Evolutionary conservation across 345 rosid genomes (phyloP), one percentile per base, ranked within the genome.

Genomic region (Zanthoxylum bungeanum): DNA sequence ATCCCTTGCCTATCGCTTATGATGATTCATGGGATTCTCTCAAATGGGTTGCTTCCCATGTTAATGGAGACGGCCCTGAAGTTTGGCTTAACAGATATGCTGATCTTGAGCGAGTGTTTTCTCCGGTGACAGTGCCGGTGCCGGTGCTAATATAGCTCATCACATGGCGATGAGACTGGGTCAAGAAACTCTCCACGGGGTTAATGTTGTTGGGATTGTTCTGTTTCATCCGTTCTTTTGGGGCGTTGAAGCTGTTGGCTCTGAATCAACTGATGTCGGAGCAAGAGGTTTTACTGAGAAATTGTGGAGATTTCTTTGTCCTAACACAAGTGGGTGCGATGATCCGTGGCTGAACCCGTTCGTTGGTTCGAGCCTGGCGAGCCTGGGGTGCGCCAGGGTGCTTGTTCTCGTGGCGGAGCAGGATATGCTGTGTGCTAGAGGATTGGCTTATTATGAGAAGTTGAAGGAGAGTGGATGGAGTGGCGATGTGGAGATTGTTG

Each of bases 311-410:
- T 33, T 76, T 0, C 77, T 77, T 31, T 66, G 74, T 11, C 91
- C 91, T 1, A 36, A 28, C 8, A 82, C 79, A 19, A 46, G 78
- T 0, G 89, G 91, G 22, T 42, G 58, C 2, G 83, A 83, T 46
- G 89, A 89, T 44, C 94, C 83, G 19, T 61, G 30, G 73, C 4
- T 89, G 0, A 81, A 87, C 64, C 88, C 84, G 46, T 65, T 27
- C 1, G 66, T 55, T 6, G 86, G 82, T 70, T 66, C 88, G 64
- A 51, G 60, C 21, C 4, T 90, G 69, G 64, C 63, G 14, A 73
- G 69, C 8, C 46, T 90, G 30, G 81, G 79, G 60, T 79, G 86
- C 31, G 75, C 14, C 0, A 79, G 53, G 74, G 77, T 83, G 52
- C 25, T 85, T 71, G 82, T 90, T 0, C 65, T 80, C 49, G 82